Percentiles rank a stretch among this genome's conserved stretches.
phyloP scores from a whole-genome alignment of 768 basidiomycete genomes.

The Termitomyces sp. region DNA sequence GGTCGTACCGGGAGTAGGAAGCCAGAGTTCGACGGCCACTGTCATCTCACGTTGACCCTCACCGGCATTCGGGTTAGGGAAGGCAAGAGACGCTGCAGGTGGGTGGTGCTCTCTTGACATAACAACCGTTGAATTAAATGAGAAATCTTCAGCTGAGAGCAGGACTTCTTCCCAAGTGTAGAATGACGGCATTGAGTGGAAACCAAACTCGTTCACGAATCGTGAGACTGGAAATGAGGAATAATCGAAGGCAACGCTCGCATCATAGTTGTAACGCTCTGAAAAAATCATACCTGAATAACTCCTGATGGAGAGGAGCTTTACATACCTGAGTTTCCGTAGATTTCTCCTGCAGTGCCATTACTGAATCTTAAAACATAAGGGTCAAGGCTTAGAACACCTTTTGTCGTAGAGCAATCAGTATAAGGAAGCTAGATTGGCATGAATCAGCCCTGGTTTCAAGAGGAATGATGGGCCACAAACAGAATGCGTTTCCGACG shows the following conservation, averaged over 20 bases:
- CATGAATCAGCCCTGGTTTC: neutral
- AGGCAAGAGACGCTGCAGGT: conserved; percentile 43
- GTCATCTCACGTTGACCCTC: conserved; percentile 52
- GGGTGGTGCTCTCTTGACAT: conserved; percentile 52
- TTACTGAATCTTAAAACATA: conserved; percentile 46
- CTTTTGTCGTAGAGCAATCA: conserved; percentile 53
- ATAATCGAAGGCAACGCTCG: conserved; percentile 45
- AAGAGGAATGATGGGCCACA: conserved; percentile 1
- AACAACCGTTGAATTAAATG: conserved; percentile 53
- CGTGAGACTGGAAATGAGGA: conserved; percentile 44
- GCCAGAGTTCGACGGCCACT: conserved; percentile 45
- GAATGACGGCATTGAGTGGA: conserved; percentile 61
- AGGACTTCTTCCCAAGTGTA: conserved; percentile 58
- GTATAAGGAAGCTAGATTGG: conserved; percentile 46
- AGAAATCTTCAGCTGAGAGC: conserved; percentile 41
- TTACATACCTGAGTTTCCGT: conserved; percentile 44
- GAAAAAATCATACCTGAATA: neutral
- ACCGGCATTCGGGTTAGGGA: conserved; percentile 50
- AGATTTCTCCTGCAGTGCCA: conserved; percentile 45
- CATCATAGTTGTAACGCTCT: conserved; percentile 58
- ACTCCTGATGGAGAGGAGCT: neutral
- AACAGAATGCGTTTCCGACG: conserved; percentile 46
- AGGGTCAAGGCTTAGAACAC: conserved; percentile 52
- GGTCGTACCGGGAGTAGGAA: conserved; percentile 42
- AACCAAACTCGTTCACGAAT: conserved; percentile 60